Evolutionary conservation across 768 basidiomycete genomes (phyloP).

Genomic region (Leccinellum rugosiceps): DNA sequence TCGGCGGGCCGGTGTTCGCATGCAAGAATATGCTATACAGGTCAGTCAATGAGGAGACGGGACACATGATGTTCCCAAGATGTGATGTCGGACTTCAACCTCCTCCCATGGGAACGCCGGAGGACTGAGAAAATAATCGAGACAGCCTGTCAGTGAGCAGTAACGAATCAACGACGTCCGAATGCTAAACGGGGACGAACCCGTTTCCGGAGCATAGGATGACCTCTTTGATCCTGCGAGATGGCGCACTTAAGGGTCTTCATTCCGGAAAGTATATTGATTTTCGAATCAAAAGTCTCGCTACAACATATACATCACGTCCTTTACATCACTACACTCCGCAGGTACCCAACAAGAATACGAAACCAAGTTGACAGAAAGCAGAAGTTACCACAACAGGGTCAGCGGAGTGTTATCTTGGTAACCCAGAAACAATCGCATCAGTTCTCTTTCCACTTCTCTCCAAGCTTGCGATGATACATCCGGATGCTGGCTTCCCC

Average conservation of each 20-base stretch:
- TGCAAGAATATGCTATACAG: neutral
- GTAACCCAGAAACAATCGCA: too few relatives aligned
- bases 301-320: neutral
- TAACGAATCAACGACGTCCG: too few relatives aligned
- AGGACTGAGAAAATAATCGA: neutral
- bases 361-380: neutral
- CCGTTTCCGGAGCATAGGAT: neutral
- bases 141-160: neutral
- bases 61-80: neutral
- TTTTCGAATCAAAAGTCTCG: neutral
- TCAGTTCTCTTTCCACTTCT: constrained; percentile 12
- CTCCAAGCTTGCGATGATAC: neutral
- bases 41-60: neutral
- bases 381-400: too few relatives aligned
- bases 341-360: neutral
- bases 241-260: too few relatives aligned
- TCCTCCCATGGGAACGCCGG: neutral
- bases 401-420: too few relatives aligned
- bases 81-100: neutral
- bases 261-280: too few relatives aligned
- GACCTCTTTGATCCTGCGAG: too few relatives aligned
- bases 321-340: neutral
- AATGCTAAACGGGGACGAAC: neutral
- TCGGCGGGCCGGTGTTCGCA: neutral
- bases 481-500: neutral